Evolutionary conservation across 352 stramenopile species (phyloP), one percentile per base, ranked within the genome.

Genomic region (Globisporangium emineosum): DNA sequence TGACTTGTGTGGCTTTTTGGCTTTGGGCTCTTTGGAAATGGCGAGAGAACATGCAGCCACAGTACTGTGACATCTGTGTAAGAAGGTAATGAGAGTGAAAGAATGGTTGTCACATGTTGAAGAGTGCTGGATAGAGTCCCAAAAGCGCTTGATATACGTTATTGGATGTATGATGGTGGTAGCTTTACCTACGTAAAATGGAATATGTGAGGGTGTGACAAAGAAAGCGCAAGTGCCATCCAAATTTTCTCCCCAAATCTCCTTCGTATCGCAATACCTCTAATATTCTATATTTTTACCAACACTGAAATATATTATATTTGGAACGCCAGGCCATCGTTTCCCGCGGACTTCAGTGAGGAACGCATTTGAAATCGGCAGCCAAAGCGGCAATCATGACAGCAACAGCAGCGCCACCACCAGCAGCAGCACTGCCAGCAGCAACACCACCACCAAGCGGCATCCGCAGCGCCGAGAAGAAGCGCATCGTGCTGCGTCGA

Each of bases 401-500:
- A 50, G 49, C 21, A 33, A 23, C 32, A 9, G 27, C 19, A 21
- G 40, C 15, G n/a, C 5, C 27, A 33, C 29, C 37, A 55, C 5
- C 57, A n/a, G 27, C 30, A 25, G 25, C 30, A n/a, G 5, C 15
- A 35, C 23, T 23, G 37, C 9, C 57, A 15, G 35, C 52, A 21
- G n/a, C 47, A n/a, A n/a, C 57, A 27, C 30, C 45, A 13, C 35
- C 21, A 49, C 51, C 54, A 9, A 54, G 19, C 40, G 40, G 17
- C 17, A 47, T 47, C 40, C 40, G 40, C 9, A 59, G 35, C 29
- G 17, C 32, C 10, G 42, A 67, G 30, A 62, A 67, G 62, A 62
- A 62, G 40, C 53, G 53, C 32, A 49, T 62, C 32, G 62, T 62
- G 53, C 29, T 67, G 42, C 62, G 30, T 2, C 53, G 62, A 21